phyloP scores from a whole-genome alignment of 352 stramenopile species.

The Globisporangium megalacanthum region DNA sequence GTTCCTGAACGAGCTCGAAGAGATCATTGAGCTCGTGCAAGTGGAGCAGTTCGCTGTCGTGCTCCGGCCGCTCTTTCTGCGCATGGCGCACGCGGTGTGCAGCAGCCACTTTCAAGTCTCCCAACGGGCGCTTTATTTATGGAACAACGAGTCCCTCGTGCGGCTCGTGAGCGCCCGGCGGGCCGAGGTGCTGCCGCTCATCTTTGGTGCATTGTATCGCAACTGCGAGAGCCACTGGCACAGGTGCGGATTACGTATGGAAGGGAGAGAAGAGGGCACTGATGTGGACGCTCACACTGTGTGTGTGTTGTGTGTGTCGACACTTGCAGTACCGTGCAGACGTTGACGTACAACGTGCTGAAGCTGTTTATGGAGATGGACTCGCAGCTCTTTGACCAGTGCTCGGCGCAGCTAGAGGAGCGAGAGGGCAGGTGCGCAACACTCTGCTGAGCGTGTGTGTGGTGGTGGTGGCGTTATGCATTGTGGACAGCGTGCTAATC shows the following conservation, averaged over 20 bases:
- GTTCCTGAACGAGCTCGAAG: conserved; percentile 98
- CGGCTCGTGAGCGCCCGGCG: conserved; percentile 93
- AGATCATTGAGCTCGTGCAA: conserved; percentile 96
- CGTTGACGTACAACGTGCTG: conserved; percentile 78
- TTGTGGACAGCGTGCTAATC: neutral
- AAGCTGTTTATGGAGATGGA: conserved; percentile 87
- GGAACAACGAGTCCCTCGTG: conserved; percentile 97
- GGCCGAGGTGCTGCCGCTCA: conserved; percentile 91
- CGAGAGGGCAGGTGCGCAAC: conserved; percentile 45
- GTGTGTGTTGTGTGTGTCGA: conserved; percentile 7
- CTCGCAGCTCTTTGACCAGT: conserved; percentile 83
- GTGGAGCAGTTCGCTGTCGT: conserved; percentile 73
- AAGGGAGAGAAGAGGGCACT: too few relatives aligned
- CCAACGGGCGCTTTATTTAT: conserved; percentile 97
- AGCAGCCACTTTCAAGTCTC: conserved; percentile 96
- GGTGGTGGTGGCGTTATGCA: conserved; percentile 1
- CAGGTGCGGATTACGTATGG: conserved; percentile 34
- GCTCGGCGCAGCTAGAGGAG: conserved; percentile 53
- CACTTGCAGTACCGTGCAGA: conserved; percentile 81
- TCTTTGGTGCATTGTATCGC: conserved; percentile 88
- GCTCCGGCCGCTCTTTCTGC: conserved; percentile 70
- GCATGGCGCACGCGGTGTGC: conserved; percentile 86
- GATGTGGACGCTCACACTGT: too few relatives aligned
- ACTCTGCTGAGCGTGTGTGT: neutral
- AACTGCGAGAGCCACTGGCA: conserved; percentile 93